Percentiles rank a stretch among this genome's conserved stretches.
These are phyloP conservation scores for Strobilomyces echinocephalus DNA, from an alignment of 768 basidiomycete genomes.

Conservation along the genomic window DNA sequence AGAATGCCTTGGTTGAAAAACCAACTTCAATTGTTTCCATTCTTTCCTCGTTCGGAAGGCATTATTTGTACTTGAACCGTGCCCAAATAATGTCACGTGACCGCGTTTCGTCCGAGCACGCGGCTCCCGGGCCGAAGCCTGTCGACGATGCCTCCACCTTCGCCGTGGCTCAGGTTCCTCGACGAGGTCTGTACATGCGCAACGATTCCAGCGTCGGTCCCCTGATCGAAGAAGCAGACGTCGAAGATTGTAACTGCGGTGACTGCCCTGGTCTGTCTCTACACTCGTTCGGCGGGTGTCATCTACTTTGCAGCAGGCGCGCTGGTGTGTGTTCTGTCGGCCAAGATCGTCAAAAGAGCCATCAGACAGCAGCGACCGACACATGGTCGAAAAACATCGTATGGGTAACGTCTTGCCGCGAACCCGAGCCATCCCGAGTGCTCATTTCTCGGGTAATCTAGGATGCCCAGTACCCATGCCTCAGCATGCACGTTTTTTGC, in stretches of 20 bases:
- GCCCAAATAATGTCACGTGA: constrained; percentile 33
- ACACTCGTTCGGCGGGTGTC: constrained; percentile 59
- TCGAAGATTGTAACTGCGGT: constrained; percentile 51
- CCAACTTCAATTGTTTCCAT: constrained; percentile 22
- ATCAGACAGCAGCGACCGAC: constrained; percentile 64
- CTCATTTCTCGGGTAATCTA: constrained; percentile 24
- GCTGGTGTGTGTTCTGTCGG: constrained; percentile 49
- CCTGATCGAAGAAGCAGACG: constrained; percentile 39
- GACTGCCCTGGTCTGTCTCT: constrained; percentile 47
- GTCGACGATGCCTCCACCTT: constrained; percentile 1
- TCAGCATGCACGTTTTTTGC: constrained; percentile 63
- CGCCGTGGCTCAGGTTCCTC: constrained; percentile 29
- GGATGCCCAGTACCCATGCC: constrained; percentile 84
- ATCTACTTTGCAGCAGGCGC: constrained; percentile 58
- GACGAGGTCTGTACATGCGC: constrained; percentile 25
- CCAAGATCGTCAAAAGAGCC: constrained; percentile 55
- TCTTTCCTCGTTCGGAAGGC: constrained; percentile 20
- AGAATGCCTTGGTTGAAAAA: constrained; percentile 28
- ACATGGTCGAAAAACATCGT: constrained; percentile 47
- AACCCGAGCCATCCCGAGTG: neutral
- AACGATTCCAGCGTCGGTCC: neutral
- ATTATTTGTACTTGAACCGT: constrained; percentile 27
- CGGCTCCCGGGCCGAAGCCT: neutral
- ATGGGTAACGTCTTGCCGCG: constrained; percentile 51
- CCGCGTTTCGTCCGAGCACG: constrained; percentile 24